These are phyloP conservation scores for Suhomyces bribrorum DNA, from an alignment of 1,139 yeast species.

Conservation along the genomic window DNA sequence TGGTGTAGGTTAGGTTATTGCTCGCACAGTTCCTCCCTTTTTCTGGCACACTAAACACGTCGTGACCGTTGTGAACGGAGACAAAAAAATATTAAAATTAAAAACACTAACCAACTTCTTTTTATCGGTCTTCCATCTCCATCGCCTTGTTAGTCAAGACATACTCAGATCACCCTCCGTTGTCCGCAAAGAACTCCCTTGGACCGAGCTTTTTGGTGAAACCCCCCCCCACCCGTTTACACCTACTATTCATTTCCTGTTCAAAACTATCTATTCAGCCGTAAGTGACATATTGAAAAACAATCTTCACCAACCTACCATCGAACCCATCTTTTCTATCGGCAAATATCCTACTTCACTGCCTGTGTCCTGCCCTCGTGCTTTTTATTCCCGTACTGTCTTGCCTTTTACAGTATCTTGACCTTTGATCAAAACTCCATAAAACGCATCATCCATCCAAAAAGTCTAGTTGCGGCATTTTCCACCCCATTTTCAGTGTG, in stretches of 20 bases:
- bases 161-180: background rate
- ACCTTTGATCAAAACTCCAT: no score
- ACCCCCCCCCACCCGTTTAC: background rate
- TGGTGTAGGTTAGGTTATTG: no score
- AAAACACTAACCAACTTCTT: conserved; percentile 7
- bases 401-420: no score
- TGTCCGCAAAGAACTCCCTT: background rate
- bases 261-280: background rate
- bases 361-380: background rate
- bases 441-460: no score
- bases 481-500: no score
- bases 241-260: background rate
- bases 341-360: background rate
- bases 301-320: background rate
- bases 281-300: background rate
- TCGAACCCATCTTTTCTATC: background rate
- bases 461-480: no score
- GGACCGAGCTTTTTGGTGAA: background rate
- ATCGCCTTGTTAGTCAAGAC: background rate
- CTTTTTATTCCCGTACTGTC: no score
- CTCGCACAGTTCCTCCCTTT: background rate
- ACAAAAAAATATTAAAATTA: conserved; percentile 10
- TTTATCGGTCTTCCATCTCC: background rate
- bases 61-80: conserved; percentile 15
- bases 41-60: conserved; percentile 5